phyloP scores from a whole-genome alignment of 345 rosid genomes.

The Hypericum androsaemum region DNA sequence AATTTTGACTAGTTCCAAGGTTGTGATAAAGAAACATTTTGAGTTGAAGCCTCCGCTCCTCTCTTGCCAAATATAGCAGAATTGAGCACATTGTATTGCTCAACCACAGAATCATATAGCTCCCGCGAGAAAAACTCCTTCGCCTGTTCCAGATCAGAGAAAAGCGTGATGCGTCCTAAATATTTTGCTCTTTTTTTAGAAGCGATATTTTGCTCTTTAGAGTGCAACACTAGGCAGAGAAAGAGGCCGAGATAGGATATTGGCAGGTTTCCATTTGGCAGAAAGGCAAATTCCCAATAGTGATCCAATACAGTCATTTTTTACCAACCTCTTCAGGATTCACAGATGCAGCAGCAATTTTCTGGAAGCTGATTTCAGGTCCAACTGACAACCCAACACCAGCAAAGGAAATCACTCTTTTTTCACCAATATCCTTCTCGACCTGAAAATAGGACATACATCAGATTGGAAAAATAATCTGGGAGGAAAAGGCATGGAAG shows the following conservation, averaged over 20 bases:
- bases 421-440: conserved; percentile 94
- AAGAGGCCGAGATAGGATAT: no score
- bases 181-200: no score
- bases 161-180: no score
- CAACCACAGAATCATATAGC: conserved; percentile 44
- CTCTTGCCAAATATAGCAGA: conserved; percentile 52
- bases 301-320: neutral
- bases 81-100: conserved; percentile 60
- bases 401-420: conserved; percentile 50
- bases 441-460: conserved; percentile 37
- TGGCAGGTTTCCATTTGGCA: no score
- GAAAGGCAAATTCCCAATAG: neutral
- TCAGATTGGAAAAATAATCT: conserved; percentile 7
- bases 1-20: conserved; percentile 56
- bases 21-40: conserved; percentile 62
- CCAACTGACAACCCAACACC: conserved; percentile 71
- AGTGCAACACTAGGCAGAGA: no score
- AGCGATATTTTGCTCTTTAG: no score
- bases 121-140: conserved; percentile 47
- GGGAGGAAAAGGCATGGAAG: conserved; percentile 10
- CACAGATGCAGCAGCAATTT: conserved; percentile 39
- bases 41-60: conserved; percentile 62
- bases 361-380: conserved; percentile 46
- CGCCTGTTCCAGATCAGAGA: conserved; percentile 37
- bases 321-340: conserved; percentile 66